phyloP scores from a whole-genome alignment of 257 asterid species.

The Jacaranda mimosifolia region DNA sequence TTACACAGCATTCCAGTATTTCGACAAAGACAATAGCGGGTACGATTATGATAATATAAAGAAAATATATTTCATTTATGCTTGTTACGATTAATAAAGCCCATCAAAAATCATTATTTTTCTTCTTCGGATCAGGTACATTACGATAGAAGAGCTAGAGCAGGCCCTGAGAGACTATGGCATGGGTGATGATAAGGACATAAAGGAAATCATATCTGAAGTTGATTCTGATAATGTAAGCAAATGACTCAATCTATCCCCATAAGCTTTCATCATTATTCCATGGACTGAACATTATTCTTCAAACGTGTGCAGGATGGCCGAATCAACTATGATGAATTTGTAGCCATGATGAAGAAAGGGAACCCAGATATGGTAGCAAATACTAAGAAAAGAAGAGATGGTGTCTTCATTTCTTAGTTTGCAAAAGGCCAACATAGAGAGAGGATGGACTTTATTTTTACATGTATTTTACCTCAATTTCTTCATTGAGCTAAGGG shows the following conservation, averaged over 20 bases:
- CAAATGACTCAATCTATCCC: background rate
- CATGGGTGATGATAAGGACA: slow-evolving; percentile 64
- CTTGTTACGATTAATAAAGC: background rate
- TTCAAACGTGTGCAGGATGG: slow-evolving; percentile 71
- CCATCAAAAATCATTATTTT: background rate
- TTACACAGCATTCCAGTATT: slow-evolving; percentile 95
- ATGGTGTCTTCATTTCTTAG: slow-evolving; percentile 53
- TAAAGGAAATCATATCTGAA: slow-evolving; percentile 69
- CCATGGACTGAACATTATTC: background rate
- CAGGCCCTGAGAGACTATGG: slow-evolving; percentile 75
- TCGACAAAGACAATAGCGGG: slow-evolving; percentile 98
- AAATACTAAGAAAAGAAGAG: slow-evolving; percentile 76
- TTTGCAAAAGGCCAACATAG: slow-evolving; percentile 22
- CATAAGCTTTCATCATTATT: too few relatives aligned
- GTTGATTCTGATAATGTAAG: slow-evolving; percentile 73
- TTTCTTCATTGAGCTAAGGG: slow-evolving; percentile 36
- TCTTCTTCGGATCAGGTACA: slow-evolving; percentile 50
- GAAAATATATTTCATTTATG: too few relatives aligned
- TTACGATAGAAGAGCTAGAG: slow-evolving; percentile 77
- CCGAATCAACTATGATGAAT: slow-evolving; percentile 82
- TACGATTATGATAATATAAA: slow-evolving; percentile 30
- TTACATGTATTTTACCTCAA: slow-evolving; percentile 25
- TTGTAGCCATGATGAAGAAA: slow-evolving; percentile 94
- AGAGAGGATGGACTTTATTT: slow-evolving; percentile 26
- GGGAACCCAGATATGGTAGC: slow-evolving; percentile 73